Evolutionary conservation across 345 rosid species (phyloP).

Genomic region (Populus alba): DNA sequence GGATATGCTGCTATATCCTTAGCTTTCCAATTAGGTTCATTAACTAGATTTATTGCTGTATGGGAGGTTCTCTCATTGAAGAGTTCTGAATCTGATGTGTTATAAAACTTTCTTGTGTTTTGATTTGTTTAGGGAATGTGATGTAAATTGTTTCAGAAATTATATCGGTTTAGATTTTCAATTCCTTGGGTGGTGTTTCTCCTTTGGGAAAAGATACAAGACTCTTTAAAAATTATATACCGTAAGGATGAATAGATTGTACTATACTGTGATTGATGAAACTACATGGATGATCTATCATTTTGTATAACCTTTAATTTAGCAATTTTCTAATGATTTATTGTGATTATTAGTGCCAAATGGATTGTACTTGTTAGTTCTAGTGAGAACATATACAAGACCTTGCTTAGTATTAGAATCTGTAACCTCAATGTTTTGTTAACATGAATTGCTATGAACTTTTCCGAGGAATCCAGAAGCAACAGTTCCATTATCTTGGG

Average conservation of each 20-base stretch:
- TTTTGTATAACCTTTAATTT: background rate
- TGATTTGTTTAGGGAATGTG: background rate
- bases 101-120: background rate
- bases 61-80: background rate
- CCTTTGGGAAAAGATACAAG: background rate
- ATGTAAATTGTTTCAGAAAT: background rate
- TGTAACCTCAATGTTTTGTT: conserved; percentile 2
- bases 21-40: background rate
- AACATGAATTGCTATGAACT: conserved; percentile 26
- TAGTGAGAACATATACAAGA: background rate
- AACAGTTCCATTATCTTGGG: conserved; percentile 76
- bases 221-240: too few relatives aligned
- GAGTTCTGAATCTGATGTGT: background rate
- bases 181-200: background rate
- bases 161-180: background rate
- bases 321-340: background rate
- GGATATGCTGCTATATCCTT: background rate
- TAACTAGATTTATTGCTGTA: background rate
- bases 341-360: background rate
- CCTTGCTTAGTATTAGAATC: background rate
- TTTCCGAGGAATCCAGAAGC: conserved; percentile 55
- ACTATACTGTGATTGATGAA: background rate
- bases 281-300: background rate
- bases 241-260: background rate
- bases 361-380: background rate